These are phyloP conservation scores for Rauvolfia tetraphylla DNA, from an alignment of 257 asterid genomes.

Conservation along the genomic window DNA sequence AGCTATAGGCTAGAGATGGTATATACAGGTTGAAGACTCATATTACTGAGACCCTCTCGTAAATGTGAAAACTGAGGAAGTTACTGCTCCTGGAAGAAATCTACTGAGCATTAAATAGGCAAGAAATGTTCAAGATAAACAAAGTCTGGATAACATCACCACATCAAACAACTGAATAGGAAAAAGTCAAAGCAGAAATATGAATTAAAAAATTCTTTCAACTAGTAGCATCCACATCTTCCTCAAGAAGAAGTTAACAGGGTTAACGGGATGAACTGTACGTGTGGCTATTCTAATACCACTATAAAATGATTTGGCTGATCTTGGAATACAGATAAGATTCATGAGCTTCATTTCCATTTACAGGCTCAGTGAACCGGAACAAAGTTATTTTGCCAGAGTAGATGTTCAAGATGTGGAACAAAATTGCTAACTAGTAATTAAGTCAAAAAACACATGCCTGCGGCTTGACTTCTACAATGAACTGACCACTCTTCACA, in stretches of 20 bases:
- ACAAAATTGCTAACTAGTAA: not conserved
- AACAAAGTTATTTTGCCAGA: not conserved
- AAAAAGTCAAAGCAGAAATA: not conserved
- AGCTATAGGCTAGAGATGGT: not conserved
- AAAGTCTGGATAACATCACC: not conserved
- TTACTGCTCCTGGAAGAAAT: not conserved
- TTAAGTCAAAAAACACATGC: conserved; percentile 32
- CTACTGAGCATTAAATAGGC: not conserved
- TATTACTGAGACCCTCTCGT: not conserved
- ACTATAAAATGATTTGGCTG: not conserved
- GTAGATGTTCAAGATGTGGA: not conserved
- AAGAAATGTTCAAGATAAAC: not conserved
- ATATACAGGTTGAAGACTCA: not conserved
- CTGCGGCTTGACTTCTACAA: conserved; percentile 96
- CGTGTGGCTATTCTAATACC: not conserved
- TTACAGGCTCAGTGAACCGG: not conserved
- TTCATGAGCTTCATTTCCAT: not conserved
- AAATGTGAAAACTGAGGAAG: not conserved
- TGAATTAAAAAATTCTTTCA: not conserved
- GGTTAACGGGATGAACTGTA: not conserved
- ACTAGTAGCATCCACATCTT: not conserved
- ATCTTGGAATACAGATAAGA: not conserved
- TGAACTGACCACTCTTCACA: conserved; percentile 86
- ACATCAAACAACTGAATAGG: not conserved
- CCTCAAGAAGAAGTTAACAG: not conserved